These are phyloP conservation scores for Holtermannia corniformis DNA, from an alignment of 768 basidiomycete genomes.

Conservation along the genomic window DNA sequence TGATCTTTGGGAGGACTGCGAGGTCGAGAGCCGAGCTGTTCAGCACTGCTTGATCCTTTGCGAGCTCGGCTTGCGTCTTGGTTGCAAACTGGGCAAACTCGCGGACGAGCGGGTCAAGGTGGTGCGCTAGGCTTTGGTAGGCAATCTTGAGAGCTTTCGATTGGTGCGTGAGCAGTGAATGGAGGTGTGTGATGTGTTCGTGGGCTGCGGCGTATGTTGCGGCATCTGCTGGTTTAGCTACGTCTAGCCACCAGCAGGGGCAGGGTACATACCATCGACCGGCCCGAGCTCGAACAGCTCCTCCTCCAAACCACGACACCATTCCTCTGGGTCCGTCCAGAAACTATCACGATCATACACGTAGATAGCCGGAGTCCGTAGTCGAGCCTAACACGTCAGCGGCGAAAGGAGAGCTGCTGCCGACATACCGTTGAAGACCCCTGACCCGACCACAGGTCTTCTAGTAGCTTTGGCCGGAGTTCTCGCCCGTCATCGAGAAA, in stretches of 20 bases:
- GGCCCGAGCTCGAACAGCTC: conserved; percentile 3
- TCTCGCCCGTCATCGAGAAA: conserved; percentile 32
- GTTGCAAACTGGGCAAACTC: conserved; percentile 21
- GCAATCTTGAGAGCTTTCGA: conserved; percentile 26
- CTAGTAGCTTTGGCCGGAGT: conserved; percentile 13
- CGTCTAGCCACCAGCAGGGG: conserved; percentile 5
- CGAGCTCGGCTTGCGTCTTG: conserved; percentile 23
- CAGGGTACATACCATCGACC: conserved; percentile 7
- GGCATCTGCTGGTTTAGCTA: conserved; percentile 17
- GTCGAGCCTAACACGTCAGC: conserved; percentile 10
- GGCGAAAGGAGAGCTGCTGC: not conserved
- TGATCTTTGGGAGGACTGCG: conserved; percentile 20
- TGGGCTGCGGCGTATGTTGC: conserved; percentile 25
- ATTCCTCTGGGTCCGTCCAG: conserved; percentile 30
- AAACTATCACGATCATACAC: conserved; percentile 36
- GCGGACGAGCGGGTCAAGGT: conserved; percentile 23
- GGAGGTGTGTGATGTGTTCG: conserved; percentile 29
- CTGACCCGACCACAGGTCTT: conserved; percentile 16
- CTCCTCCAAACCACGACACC: conserved; percentile 25
- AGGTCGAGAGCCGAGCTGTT: conserved; percentile 20
- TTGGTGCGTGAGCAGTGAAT: conserved; percentile 29
- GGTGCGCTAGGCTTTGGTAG: conserved; percentile 24
- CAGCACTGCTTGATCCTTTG: conserved; percentile 18
- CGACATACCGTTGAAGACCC: conserved; percentile 5
- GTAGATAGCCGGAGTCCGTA: conserved; percentile 12